Percentiles rank a stretch among this genome's conserved stretches.
Conservation (phyloP, 257 asterid genomes). For the Fraxinus cuspidata region DNA sequence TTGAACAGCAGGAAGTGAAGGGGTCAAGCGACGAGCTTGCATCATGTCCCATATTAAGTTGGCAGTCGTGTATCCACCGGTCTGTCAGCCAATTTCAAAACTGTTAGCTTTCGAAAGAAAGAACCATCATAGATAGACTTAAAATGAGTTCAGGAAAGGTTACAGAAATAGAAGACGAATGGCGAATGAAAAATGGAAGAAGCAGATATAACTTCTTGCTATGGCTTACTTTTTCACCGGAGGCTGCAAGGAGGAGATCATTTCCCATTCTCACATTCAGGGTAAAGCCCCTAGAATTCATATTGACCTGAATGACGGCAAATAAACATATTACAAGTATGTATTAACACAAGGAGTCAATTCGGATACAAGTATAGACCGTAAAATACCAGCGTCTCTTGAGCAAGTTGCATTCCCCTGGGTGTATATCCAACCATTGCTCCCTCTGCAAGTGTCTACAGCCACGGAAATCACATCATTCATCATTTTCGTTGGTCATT, state of each 20-base stretch:
- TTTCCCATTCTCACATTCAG: slow-evolving; percentile 53
- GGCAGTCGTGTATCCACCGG: slow-evolving; percentile 79
- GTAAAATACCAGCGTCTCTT: slow-evolving; percentile 72
- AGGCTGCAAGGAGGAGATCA: slow-evolving; percentile 76
- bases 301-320: slow-evolving; percentile 44
- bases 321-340: slow-evolving; percentile 19
- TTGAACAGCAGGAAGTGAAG: slow-evolving; percentile 59
- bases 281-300: slow-evolving; percentile 54
- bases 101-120: neutral
- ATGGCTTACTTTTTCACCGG: slow-evolving; percentile 82
- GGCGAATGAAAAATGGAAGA: neutral
- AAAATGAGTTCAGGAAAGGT: neutral
- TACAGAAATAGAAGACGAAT: neutral
- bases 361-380: slow-evolving; percentile 14
- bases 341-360: neutral
- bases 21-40: slow-evolving; percentile 59
- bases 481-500: slow-evolving; percentile 14
- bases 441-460: slow-evolving; percentile 80
- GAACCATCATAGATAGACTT: neutral
- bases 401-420: slow-evolving; percentile 89
- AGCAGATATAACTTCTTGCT: neutral
- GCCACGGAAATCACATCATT: slow-evolving; percentile 20
- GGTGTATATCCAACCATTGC: slow-evolving; percentile 87
- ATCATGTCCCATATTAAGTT: slow-evolving; percentile 89
- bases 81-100: slow-evolving; percentile 41